Evolutionary conservation across 805 yeast species (phyloP), one percentile per base, ranked within the genome.

Genomic region (Yarrowia divulgata): DNA sequence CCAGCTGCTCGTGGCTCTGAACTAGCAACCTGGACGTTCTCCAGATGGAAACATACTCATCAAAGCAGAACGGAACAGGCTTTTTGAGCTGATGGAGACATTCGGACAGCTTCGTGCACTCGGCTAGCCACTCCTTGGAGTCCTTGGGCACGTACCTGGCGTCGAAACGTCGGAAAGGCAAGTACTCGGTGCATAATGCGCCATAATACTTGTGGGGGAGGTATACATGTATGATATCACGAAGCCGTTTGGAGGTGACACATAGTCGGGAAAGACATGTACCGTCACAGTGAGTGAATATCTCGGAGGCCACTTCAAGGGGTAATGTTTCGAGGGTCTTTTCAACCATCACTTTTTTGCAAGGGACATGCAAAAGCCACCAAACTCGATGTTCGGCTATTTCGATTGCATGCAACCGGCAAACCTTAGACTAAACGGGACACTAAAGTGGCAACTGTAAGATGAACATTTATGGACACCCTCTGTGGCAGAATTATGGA

Each of bases 81-180:
- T 14, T 37, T 1, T 14, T 13, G 14, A 54, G 35, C 46, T 34
- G 34, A 10, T 19, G 14, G 13, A 54, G 45, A 13, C 32, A 54
- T 19, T 39, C 42, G 19, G 5, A 1, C 5, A 54, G 60, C 18
- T 54, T 54, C 4, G 34, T 19, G 34, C 60, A 54, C 60, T 54
- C 60, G 1, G 1, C n/a, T n/a, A 54, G 13, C 60, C 60, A 54
- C 18, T 54, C 60, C 10, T 37, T 54, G 18, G 39, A 16, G 19
- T 18, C 6, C 10, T 54, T 39, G 18, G 60, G 60, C 8, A 19
- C 60, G 23, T 19, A 23, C 34, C 60, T 54, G 7, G 60, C 60
- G 9, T 54, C 60, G 14, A 54, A 54, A 13, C 60, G 45, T 18
- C 60, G 39, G n/a, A 54, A 54, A 6, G 60, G 60, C 60, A 54